Evolutionary conservation across 495 filamentous ascomycete genomes (phyloP), one percentile per base, ranked within the genome.

Genomic region (Pseudomonodictys pantanalensis): DNA sequence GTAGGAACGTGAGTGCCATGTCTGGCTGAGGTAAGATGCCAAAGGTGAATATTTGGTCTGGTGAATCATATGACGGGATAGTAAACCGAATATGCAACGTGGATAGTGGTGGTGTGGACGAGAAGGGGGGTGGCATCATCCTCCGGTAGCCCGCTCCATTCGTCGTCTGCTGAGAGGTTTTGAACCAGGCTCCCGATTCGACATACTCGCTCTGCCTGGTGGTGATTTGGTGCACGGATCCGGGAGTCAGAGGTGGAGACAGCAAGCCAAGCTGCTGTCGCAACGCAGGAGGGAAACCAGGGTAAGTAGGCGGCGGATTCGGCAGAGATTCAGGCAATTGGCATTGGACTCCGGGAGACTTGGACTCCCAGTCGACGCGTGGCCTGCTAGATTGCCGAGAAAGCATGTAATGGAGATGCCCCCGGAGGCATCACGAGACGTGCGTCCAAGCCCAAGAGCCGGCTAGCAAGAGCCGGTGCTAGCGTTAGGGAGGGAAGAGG

Each of bases 1-100:
- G 61, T 30, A 45, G 62, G 38, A 62, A 68, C 10, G 52, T 18
- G 24, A 64, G 52, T 17, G 28, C 23, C 50, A 59, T 58, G 47
- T 49, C 42, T 10, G 39, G 61, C 22, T 6, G 49, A 38, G 56
- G 48, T 8, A 24, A 41, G 7, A 39, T 23, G 44, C 22, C 22
- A 45, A 67, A 67, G 30, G 54, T 60, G 48, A 67, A 63, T 18
- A 25, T 5, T 7, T 33, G 25, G 15, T 48, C n/a, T 5, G 2
- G 5, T 3, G 25, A 6, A 9, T 52, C 46, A 26, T 23, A 46
- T 3, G 23, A 11, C 2, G 38, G 39, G 24, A 54, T 17, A 2
- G n/a, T 29, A 30, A 58, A 53, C 0, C 32, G 49, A 38, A 11
- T 49, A 25, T 26, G 38, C 2, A 15, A 24, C 18, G 41, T 26